These are phyloP conservation scores for Corylus americana DNA, from an alignment of 306 rosid genomes.

Conservation along the genomic window DNA sequence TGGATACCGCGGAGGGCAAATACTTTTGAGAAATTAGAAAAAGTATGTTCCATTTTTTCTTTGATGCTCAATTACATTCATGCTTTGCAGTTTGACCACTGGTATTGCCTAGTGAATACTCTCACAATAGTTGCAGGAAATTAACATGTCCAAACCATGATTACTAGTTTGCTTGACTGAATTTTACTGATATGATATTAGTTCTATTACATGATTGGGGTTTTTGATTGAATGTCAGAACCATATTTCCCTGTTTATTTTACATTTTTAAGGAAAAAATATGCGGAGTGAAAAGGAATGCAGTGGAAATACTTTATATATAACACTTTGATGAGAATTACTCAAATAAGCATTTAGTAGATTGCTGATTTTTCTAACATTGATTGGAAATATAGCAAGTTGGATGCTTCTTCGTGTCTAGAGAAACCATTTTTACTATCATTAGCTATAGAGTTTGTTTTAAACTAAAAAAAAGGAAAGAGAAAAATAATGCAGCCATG, in stretches of 20 bases:
- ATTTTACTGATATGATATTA: not conserved
- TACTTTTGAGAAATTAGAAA: conserved; percentile 70
- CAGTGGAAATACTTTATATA: not conserved
- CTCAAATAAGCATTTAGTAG: not conserved
- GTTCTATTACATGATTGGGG: not conserved
- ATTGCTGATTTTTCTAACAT: not conserved
- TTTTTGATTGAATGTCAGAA: not conserved
- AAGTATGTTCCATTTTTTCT: conserved; percentile 49
- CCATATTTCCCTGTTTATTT: not conserved
- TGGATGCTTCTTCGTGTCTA: not conserved
- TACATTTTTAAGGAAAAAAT: not conserved
- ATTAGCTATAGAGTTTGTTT: not conserved
- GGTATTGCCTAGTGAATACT: conserved; percentile 9
- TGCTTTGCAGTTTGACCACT: not conserved
- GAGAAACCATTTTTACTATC: not conserved
- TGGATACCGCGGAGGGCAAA: conserved; percentile 85
- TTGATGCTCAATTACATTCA: conserved; percentile 17
- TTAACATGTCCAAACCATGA: conserved; percentile 5
- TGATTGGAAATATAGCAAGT: not conserved
- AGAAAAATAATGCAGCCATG: not conserved
- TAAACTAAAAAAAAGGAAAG: not conserved
- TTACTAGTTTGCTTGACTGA: conserved; percentile 8
- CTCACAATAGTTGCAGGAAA: conserved; percentile 2
- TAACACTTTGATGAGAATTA: not conserved
- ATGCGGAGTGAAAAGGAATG: not conserved